Evolutionary conservation across 345 rosid species (phyloP), one percentile per base, ranked within the genome.

Genomic region (Gossypium australe): DNA sequence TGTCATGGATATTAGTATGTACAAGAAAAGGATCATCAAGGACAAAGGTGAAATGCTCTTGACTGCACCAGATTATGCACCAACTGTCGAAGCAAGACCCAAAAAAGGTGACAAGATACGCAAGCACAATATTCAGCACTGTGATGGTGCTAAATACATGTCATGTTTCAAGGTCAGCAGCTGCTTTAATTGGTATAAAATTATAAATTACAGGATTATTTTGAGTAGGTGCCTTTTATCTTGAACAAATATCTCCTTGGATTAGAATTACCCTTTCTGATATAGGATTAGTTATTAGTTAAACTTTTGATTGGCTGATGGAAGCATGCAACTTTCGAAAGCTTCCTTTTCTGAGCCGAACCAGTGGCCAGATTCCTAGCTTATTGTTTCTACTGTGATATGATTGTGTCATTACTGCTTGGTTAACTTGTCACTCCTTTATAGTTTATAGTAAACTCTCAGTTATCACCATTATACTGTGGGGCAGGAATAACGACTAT

Each of bases 61-160:
- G 76, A 60, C 48, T 78, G 77, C 85, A 72, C 72, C 81, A 20
- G 84, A 86, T 78, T 77, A 83, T 79, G 84, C 22, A 61, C 81
- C 11, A 61, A 78, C 77, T 71, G 61, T 51, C 68, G 86, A 72
- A 27, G 72, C 75, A 72, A 88, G 75, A 78, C 55, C 76, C 44
- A 78, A 73, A 73, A 86, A 82, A 67, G 88, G 86, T 56, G 90
- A 85, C 48, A 86, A 71, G 84, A 64, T 88, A 76, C 87, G 72
- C 57, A 87, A 79, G 80, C 86, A 65, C 78, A 85, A 86, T 76
- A 75, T 86, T 75, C 78, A 85, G 73, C 88, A 75, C 63, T 84
- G 79, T 73, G 99, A 96, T 82, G 97, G 97, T 80, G 83, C 88
- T 76, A 79, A 88, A 71, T 96, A 96, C 78, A 96, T 96, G 99